Evolutionary conservation across 208 protist species (phyloP), one percentile per base, ranked within the genome.

Genomic region (Crithidia brevicula): DNA sequence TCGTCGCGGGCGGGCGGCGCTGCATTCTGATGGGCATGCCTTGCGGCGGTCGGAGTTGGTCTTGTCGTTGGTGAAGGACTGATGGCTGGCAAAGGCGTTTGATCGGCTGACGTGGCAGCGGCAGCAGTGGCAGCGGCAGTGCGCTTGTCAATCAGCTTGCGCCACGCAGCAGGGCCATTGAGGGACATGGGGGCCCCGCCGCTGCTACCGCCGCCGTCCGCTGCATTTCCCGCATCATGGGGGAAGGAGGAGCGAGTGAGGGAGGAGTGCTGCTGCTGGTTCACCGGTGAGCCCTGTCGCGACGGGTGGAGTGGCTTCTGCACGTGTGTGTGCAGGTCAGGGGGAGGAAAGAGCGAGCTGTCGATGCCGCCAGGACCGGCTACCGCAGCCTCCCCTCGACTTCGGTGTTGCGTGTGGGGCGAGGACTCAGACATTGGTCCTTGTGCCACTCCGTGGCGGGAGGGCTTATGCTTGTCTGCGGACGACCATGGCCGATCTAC

Each of bases 91-190:
- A 60, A 20, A 18, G 13, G 36, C 18, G 34, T 46, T 22, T 34
- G 38, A 4, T 31, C 23, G 2, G 53, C 30, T 33, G 40, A 18
- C 4, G 57, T 13, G 23, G 58, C 43, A 11, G 50, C 34, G 4
- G 38, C 38, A 30, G 59, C 40, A 16, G 4, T n/a, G 3, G 53
- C 53, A 1, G 42, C 30, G 11, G 60, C 54, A 8, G 27, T 59
- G 11, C 38, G 30, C 47, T 60, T 50, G n/a, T 60, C 38, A 40
- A 70, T 76, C 20, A 66, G 38, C 25, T 57, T 47, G 7, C 70
- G 70, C 61, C 70, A 76, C 62, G 70, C 70, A 22, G 34, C 46
- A 6, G 62, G 70, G 11, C 38, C 43, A 56, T 40, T 53, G 22
- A 65, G 46, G 38, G 61, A 58, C 20, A 40, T 52, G 8, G 62